Percentiles rank a stretch among this genome's conserved stretches.
These are phyloP conservation scores for Penicillium rolfsii DNA, from an alignment of 2,329 filamentous ascomycete genomes.

Conservation along the genomic window DNA sequence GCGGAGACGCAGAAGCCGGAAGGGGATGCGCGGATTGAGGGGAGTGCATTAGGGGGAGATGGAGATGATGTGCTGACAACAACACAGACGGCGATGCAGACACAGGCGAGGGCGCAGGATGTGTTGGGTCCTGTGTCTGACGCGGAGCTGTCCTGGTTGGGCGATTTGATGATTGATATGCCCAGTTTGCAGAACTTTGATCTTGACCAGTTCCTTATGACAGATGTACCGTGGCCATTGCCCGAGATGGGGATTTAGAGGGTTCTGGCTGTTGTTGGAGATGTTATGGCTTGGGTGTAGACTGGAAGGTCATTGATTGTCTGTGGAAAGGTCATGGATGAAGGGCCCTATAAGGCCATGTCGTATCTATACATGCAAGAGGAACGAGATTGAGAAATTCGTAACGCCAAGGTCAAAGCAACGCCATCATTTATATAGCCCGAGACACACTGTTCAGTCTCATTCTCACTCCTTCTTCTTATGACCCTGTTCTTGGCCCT, in stretches of 20 bases:
- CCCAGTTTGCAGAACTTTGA: slow-evolving; percentile 51
- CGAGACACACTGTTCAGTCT: background rate
- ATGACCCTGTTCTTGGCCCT: slow-evolving; percentile 14
- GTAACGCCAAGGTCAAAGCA: background rate
- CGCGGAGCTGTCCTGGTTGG: slow-evolving; percentile 48
- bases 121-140: slow-evolving; percentile 33
- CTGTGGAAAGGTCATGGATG: slow-evolving; percentile 2
- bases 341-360: slow-evolving; percentile 1
- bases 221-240: slow-evolving; percentile 35
- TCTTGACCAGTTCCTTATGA: slow-evolving; percentile 47
- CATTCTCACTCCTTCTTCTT: slow-evolving; percentile 35
- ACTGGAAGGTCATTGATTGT: background rate
- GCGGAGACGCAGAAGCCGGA: background rate
- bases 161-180: slow-evolving; percentile 50
- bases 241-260: slow-evolving; percentile 32
- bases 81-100: background rate
- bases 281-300: background rate
- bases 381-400: slow-evolving; percentile 2
- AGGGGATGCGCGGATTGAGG: background rate
- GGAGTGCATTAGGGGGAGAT: background rate
- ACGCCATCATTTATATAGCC: background rate
- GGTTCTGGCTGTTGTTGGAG: background rate
- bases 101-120: slow-evolving; percentile 6
- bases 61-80: background rate
- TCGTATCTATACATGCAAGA: slow-evolving; percentile 6